Conservation (phyloP, 2,329 filamentous ascomycete genomes). For the Botrytis porri region DNA sequence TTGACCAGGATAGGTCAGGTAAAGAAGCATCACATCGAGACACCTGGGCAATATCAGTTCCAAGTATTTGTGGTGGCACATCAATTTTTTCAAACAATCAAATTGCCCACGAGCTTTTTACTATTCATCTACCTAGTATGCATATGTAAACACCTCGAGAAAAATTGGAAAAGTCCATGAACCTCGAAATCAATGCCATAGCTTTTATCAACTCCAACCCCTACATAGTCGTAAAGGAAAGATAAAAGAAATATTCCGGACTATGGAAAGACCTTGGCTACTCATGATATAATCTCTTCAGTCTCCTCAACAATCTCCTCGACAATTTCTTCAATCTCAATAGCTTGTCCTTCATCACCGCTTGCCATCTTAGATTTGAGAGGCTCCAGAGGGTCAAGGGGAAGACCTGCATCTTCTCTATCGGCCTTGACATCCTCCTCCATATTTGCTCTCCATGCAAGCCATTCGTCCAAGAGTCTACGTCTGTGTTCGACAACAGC, state of each 20-base stretch:
- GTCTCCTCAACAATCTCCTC: constrained; percentile 79
- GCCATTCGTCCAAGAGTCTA: constrained; percentile 82
- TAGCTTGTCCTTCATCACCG: constrained; percentile 57
- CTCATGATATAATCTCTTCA: constrained; percentile 63
- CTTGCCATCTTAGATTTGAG: constrained; percentile 55
- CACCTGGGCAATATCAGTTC: neutral
- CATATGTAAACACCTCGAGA: constrained; percentile 17
- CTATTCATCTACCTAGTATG: constrained; percentile 19
- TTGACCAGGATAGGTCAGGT: neutral
- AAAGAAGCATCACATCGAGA: neutral
- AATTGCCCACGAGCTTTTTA: constrained; percentile 10
- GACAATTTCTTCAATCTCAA: constrained; percentile 83
- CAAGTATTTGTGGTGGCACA: neutral
- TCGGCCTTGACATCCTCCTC: constrained; percentile 72
- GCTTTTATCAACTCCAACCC: constrained; percentile 21
- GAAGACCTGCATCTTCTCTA: constrained; percentile 63
- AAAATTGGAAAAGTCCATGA: constrained; percentile 8
- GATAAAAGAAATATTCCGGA: constrained; percentile 4
- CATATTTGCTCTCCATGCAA: constrained; percentile 73
- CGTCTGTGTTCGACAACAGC: constrained; percentile 88
- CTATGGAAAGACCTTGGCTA: neutral
- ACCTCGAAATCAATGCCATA: constrained; percentile 19
- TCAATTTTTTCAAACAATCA: neutral
- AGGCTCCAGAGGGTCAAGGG: constrained; percentile 61
- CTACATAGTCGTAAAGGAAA: constrained; percentile 19